A percentile compares a stretch with the other conserved stretches of the same genome.
Evolutionary conservation across 495 filamentous ascomycete species (phyloP).

Genomic region (Penicillium simplicissimum): DNA sequence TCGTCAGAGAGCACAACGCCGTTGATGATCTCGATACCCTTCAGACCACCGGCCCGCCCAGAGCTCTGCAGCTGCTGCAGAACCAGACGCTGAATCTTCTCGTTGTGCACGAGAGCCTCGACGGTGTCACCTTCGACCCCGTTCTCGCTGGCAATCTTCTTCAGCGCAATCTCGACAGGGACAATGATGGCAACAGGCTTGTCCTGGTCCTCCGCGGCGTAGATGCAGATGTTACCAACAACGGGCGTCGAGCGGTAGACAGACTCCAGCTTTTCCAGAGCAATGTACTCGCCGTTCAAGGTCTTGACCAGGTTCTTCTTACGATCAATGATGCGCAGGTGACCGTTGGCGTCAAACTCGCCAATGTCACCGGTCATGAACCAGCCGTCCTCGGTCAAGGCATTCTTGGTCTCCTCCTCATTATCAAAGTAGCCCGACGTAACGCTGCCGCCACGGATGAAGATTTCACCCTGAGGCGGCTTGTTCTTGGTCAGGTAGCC

Average conservation of each 20-base stretch:
- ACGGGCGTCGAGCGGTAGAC: constrained; percentile 84
- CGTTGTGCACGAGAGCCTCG: constrained; percentile 79
- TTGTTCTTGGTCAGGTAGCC: constrained; percentile 86
- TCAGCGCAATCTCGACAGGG: constrained; percentile 79
- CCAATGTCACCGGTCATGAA: constrained; percentile 97
- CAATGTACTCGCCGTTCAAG: constrained; percentile 94
- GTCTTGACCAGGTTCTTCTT: constrained; percentile 99
- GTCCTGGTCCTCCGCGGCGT: constrained; percentile 74
- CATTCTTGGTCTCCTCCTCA: constrained; percentile 76
- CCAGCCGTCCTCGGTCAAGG: constrained; percentile 79
- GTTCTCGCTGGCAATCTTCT: constrained; percentile 75
- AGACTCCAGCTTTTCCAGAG: constrained; percentile 97
- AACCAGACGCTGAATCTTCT: constrained; percentile 77
- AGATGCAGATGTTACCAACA: constrained; percentile 93
- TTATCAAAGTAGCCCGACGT: constrained; percentile 76
- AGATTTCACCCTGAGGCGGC: constrained; percentile 93
- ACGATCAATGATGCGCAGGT: constrained; percentile 87
- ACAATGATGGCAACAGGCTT: constrained; percentile 96
- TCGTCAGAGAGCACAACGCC: constrained; percentile 92
- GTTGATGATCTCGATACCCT: constrained; percentile 86
- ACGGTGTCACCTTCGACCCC: constrained; percentile 68
- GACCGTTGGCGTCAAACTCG: constrained; percentile 79
- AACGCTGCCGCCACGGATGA: constrained; percentile 81
- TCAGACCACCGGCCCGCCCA: constrained; percentile 74
- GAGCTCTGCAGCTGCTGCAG: constrained; percentile 76